Percentiles rank a stretch among this genome's conserved stretches.
Evolutionary conservation across 345 rosid genomes (phyloP).

Genomic region (Diplotaxis tenuifolia): DNA sequence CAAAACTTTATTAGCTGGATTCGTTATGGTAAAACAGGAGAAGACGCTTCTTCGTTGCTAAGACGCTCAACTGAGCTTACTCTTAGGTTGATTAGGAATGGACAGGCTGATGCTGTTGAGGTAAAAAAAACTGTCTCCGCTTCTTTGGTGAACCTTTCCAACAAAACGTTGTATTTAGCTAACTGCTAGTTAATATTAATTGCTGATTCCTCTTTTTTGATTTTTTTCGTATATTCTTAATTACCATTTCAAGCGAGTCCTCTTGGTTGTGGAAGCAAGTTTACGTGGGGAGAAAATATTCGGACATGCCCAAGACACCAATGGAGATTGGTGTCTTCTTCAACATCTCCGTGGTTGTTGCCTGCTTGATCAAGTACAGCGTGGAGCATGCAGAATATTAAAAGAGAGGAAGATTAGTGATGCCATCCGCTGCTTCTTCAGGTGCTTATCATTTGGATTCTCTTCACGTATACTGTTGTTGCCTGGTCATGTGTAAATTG

Average conservation of each 20-base stretch:
- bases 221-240: slow-evolving; percentile 6
- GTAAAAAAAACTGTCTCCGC: slow-evolving; percentile 36
- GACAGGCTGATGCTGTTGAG: slow-evolving; percentile 89
- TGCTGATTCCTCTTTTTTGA: slow-evolving; percentile 16
- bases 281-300: slow-evolving; percentile 61
- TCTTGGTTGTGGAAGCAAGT: slow-evolving; percentile 66
- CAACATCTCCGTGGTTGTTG: slow-evolving; percentile 94
- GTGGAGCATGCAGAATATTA: slow-evolving; percentile 50
- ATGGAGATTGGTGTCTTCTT: slow-evolving; percentile 79
- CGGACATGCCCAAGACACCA: slow-evolving; percentile 63
- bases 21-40: slow-evolving; percentile 66
- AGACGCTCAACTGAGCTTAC: slow-evolving; percentile 78
- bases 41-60: slow-evolving; percentile 60
- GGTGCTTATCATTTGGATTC: slow-evolving; percentile 44
- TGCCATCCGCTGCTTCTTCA: slow-evolving; percentile 86
- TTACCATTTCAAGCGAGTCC: slow-evolving; percentile 50
- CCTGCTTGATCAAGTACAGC: slow-evolving; percentile 77
- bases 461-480: slow-evolving; percentile 5
- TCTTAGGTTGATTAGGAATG: slow-evolving; percentile 64
- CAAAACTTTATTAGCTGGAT: slow-evolving; percentile 75
- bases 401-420: slow-evolving; percentile 74
- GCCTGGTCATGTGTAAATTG: not conserved
- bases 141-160: not conserved
- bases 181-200: slow-evolving; percentile 28
- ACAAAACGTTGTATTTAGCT: not conserved